Percentiles rank a stretch among this genome's conserved stretches.
Conservation (phyloP, 305 asterid species). For the Fraxinus floribunda region DNA sequence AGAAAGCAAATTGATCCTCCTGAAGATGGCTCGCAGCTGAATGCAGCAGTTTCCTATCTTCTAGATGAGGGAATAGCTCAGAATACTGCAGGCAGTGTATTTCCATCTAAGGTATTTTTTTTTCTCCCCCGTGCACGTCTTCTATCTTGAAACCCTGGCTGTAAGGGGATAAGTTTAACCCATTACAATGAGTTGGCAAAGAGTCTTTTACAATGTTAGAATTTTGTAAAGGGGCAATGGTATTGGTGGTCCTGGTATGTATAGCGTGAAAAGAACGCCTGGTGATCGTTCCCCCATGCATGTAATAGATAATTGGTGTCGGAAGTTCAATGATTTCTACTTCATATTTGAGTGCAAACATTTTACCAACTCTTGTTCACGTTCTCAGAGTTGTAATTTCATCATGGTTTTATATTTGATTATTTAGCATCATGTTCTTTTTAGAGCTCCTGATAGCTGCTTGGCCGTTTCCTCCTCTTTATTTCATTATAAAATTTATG, state of each 20-base stretch:
- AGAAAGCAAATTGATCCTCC: constrained; percentile 57
- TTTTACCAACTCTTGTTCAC: constrained; percentile 1
- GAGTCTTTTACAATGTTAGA: neutral
- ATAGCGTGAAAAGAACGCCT: constrained; percentile 1
- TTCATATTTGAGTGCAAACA: constrained; percentile 1
- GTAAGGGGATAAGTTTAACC: neutral
- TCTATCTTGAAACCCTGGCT: constrained; percentile 12
- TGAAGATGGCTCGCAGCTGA: constrained; percentile 65
- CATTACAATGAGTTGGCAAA: constrained; percentile 3
- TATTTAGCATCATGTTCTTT: constrained; percentile 7
- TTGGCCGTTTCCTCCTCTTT: neutral
- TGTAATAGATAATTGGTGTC: constrained; percentile 11
- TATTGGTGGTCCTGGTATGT: neutral
- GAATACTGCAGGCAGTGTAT: constrained; percentile 88
- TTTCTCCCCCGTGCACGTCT: constrained; percentile 5
- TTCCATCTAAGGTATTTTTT: constrained; percentile 66
- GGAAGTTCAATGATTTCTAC: neutral
- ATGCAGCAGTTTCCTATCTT: constrained; percentile 54
- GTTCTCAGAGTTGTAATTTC: constrained; percentile 8
- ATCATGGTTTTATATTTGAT: neutral
- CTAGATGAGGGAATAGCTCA: constrained; percentile 83
- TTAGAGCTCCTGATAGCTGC: neutral
- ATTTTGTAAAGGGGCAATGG: neutral
- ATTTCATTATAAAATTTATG: constrained; percentile 1
- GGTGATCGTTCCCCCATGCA: constrained; percentile 8